A percentile compares a stretch with the other conserved stretches of the same genome.
phyloP scores from a whole-genome alignment of 1,139 yeast species.

The Hyphopichia fennica region DNA sequence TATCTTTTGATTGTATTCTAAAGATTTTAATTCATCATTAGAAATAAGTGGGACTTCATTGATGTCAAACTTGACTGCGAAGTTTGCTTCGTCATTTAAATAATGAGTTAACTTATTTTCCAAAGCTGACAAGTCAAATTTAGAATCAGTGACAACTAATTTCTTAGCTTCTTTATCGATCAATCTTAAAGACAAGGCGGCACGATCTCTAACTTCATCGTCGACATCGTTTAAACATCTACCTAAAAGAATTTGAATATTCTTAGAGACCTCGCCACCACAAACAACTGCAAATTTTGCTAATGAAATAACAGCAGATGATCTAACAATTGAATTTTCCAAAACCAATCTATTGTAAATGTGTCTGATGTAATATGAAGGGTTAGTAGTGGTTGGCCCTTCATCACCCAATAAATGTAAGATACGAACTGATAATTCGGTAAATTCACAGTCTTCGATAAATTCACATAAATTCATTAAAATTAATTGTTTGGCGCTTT shows the following conservation, averaged over 20 bases:
- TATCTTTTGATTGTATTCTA: constrained; percentile 58
- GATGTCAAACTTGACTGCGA: constrained; percentile 69
- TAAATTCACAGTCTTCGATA: constrained; percentile 96
- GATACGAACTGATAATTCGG: constrained; percentile 88
- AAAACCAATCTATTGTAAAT: constrained; percentile 95
- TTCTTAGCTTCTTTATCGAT: constrained; percentile 52
- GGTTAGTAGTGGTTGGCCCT: constrained; percentile 86
- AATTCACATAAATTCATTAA: constrained; percentile 91
- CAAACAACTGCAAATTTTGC: constrained; percentile 87
- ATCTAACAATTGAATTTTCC: constrained; percentile 92
- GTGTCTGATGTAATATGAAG: constrained; percentile 91
- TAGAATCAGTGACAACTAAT: constrained; percentile 66
- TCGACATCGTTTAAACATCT: constrained; percentile 88
- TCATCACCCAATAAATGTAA: constrained; percentile 90
- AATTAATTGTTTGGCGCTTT: constrained; percentile 74
- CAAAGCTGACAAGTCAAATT: constrained; percentile 71
- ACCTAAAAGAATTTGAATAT: constrained; percentile 71
- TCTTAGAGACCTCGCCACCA: constrained; percentile 63
- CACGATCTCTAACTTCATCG: constrained; percentile 98
- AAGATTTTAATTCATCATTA: constrained; percentile 63
- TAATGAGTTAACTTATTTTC: constrained; percentile 78
- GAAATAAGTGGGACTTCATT: constrained; percentile 61
- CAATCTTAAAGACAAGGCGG: constrained; percentile 78
- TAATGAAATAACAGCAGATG: constrained; percentile 91
- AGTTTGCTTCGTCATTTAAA: constrained; percentile 60